Evolutionary conservation across 2,329 filamentous ascomycete genomes (phyloP), one percentile per base, ranked within the genome.

Genomic region (Pseudogymnoascus sp.): DNA sequence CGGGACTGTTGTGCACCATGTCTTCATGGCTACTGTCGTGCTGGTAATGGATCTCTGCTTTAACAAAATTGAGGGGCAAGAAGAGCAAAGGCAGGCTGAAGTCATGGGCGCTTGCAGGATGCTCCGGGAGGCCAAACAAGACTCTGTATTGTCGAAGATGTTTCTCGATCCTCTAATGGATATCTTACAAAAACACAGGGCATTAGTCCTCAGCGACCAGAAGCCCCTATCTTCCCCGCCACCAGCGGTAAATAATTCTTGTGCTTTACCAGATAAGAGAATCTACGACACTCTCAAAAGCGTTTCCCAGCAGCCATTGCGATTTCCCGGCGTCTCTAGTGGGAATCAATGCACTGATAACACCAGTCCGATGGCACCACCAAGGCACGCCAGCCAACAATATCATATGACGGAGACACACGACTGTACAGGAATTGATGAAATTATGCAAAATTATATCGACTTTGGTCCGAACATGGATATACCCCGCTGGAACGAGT

Each of bases 11-110:
- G 67, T 73, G 27, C 71, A 71, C 39, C 67, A 69, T 45, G 65
- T 76, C 0, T 76, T 74, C 62, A 71, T 77, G 64, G 73, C 74
- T 1, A 72, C 70, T 7, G 71, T 75, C 12, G 72, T 75, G 1
- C 68, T 76, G 1, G 66, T 76, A 5, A 72, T 77, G 67, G 74
- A 76, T 37, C 68, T 73, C 18, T 75, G 73, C 52, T 69, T 73
- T 40, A 69, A 72, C 37, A 69, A 67, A 15, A 65, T 65, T 1
- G 67, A 70, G 7, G 65, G 71, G 7, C 65, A 73, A 8, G 68
- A 71, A 12, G 67, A 67, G 33, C 68, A 69, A 45, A 64, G 69
- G 15, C 66, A 68, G 60, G 63, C 61, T 4, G 74, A 76, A 55
- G 68, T 75, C 36, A 60, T 70, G 10, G 64, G 72, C 12, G 73